Evolutionary conservation across 768 basidiomycete species (phyloP), one percentile per base, ranked within the genome.

Genomic region (Clitopilus hobsonii): DNA sequence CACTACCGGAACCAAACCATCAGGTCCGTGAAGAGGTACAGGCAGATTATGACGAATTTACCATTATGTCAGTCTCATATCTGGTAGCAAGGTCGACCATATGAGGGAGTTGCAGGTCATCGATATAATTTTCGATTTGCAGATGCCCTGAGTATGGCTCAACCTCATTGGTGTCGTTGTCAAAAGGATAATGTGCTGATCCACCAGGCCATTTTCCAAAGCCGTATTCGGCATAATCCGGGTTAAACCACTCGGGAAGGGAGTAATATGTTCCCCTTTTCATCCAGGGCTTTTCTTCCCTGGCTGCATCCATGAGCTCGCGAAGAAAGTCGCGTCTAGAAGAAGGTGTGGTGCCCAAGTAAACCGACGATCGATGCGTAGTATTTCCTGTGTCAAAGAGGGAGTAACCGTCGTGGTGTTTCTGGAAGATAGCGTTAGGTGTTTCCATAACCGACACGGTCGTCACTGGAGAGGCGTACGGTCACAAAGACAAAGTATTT

Each of bases 351-450:
- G 82, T 82, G 1, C 77, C 73, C 14, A 83, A 70, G 48, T 77
- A 58, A 6, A 79, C 71, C 22, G 76, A 78, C 47, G 71, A 79
- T 52, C 83, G 65, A 58, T 82, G 68, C 0, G 79, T 80, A 3
- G 81, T 80, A 51, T 81, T 71, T 49, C 70, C 71, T 2, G 84
- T 79, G 58, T 85, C 81, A 28, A 84, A 85, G 1, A 84, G 61
- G 0, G 70, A 71, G 55, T 77, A 84, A 0, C 84, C 84, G 53
- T 85, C 84, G 54, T 85, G 83, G 53, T 85, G 83, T 75, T 82
- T 85, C 76, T 80, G 60, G 16, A 5, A 11, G 3, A 20, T 23
- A 16, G 25, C 8, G 13, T 47, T 28, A 49, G 29, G 23, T 50
- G 25, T n/a, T 28, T 6, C 14, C 57, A 14, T 11, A 38, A 16